Evolutionary conservation across 192 early-diverging fungal genomes (phyloP), one percentile per base, ranked within the genome.

Genomic region (Chytriomyces sp.): DNA sequence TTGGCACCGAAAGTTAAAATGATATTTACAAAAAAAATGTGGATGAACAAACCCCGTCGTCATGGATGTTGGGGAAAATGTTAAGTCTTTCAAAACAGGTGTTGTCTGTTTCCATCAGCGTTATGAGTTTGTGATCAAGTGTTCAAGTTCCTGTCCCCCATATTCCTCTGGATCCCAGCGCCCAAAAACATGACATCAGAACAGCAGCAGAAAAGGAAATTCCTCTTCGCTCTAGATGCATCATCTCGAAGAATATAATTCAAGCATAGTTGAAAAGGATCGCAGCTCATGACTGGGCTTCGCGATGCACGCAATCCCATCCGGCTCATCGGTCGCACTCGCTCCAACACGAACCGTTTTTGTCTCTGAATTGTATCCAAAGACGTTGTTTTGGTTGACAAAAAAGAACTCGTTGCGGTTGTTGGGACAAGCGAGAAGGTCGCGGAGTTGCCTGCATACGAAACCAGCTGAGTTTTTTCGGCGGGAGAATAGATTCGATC

Each of bases 371-470:
- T 91, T 86, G 70, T 89, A 89, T 28, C 64, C 64, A 53, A 76
- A 81, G 32, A 94, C 91, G 39, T 86, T 81, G 75, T 88, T 91
- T 37, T 88, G 84, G 63, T 89, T 86, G 31, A 94, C 91, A 71
- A 91, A 93, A 36, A 93, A 86, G 32, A 98, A 85, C 80, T 95
- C 90, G 22, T 86, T 84, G 61, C 81, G 87, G 28, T 77, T 80
- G 31, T 83, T 83, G 3, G 93, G 91, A 54, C 95, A 93, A 5
- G 90, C 74, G 12, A 98, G 80, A 30, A 96, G 87, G 75, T 98
- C 95, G 33, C 95, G 86, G 49, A 98, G 82, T 79, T 98, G 96
- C 93, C 93, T 94, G 81, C 41, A 64, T 49, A 53, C 17, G 33
- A 17, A 49, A 49, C 44, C 44, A 10, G 10, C n/a, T 49, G 10